Evolutionary conservation across 495 filamentous ascomycete species (phyloP), one percentile per base, ranked within the genome.

Genomic region (Aspergillus affinis): DNA sequence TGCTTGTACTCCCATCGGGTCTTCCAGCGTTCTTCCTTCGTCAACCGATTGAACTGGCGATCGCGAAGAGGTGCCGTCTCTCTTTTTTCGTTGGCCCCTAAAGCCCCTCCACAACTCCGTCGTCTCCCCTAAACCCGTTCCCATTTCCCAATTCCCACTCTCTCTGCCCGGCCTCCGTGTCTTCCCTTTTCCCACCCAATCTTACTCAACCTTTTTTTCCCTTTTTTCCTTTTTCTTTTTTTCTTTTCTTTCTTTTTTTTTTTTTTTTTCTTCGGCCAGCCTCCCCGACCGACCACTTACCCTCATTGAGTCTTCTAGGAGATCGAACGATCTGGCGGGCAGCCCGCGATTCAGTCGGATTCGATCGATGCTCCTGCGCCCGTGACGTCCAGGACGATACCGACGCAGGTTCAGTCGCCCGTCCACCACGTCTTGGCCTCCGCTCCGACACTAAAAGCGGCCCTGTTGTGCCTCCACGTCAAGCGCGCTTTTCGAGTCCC

Each of bases 381-480:
- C 65, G 65, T 63, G 65, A 72, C 62, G 65, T 61, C 57, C 58
- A 63, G 61, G 65, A 69, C 60, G 59, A 61, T 63, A 54, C 64
- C 61, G 64, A 69, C 64, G 57, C 62, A 62, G 64, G 64, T 64
- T 61, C 55, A 55, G 59, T 66, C 55, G 45, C 49, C 61, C 62
- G 69, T 70, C 70, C 69, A 69, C 61, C 69, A 68, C 65, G 68
- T 75, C 70, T 73, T 74, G 71, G 74, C 70, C 69, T 74, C 69
- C 70, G 63, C 71, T 66, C 73, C 71, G 69, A 70, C 74, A 71
- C 75, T 75, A 73, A 75, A 75, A 77, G 66, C 75, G 69, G 69
- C 64, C 59, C 64, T 69, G 65, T 68, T 69, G 69, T 71, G 71
- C 63, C 68, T 61, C 63, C 63, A 70, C 64, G 66, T 69, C 67